Conservation (phyloP, 2,329 filamentous ascomycete genomes). For the Cladosporium sp. region DNA sequence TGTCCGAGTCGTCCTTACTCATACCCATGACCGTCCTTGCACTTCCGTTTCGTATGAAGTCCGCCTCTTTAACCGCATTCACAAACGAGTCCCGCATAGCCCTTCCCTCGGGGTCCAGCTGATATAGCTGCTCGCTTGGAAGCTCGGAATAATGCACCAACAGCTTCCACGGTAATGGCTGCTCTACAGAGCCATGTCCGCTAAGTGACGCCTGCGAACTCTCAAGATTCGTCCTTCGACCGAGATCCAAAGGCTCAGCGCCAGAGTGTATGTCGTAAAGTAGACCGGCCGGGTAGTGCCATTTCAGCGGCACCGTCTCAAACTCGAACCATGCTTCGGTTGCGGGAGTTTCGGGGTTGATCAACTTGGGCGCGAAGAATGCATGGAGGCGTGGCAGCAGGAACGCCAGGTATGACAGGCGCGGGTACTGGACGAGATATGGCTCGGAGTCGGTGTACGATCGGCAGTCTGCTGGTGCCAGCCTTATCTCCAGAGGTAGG, state of each 20-base stretch:
- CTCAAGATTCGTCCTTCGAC: conserved; percentile 2
- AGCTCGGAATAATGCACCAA: conserved; percentile 58
- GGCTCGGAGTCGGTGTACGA: conserved; percentile 57
- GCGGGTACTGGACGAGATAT: conserved; percentile 59
- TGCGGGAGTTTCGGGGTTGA: conserved; percentile 51
- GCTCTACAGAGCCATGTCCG: conserved; percentile 2
- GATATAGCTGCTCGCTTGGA: conserved; percentile 55
- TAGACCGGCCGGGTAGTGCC: conserved; percentile 67
- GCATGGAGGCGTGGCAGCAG: conserved; percentile 58
- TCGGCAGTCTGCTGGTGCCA: conserved; percentile 57
- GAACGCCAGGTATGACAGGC: conserved; percentile 65
- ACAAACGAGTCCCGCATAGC: conserved; percentile 63
- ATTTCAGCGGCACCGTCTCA: conserved; percentile 65
- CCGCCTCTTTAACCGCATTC: conserved; percentile 71
- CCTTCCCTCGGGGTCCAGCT: conserved; percentile 51
- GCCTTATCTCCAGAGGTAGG: conserved; percentile 56
- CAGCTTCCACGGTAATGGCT: conserved; percentile 57
- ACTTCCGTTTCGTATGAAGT: conserved; percentile 82
- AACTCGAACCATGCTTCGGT: conserved; percentile 62
- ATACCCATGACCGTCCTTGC: conserved; percentile 87
- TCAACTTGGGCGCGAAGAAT: conserved; percentile 58
- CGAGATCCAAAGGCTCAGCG: conserved; percentile 41
- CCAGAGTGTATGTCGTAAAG: conserved; percentile 66
- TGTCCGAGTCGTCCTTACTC: conserved; percentile 76
- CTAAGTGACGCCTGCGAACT: conserved; percentile 10